Percentiles rank a stretch among this genome's conserved stretches.
Evolutionary conservation across 208 protist genomes (phyloP).

Genomic region (Trypanosoma theileri): DNA sequence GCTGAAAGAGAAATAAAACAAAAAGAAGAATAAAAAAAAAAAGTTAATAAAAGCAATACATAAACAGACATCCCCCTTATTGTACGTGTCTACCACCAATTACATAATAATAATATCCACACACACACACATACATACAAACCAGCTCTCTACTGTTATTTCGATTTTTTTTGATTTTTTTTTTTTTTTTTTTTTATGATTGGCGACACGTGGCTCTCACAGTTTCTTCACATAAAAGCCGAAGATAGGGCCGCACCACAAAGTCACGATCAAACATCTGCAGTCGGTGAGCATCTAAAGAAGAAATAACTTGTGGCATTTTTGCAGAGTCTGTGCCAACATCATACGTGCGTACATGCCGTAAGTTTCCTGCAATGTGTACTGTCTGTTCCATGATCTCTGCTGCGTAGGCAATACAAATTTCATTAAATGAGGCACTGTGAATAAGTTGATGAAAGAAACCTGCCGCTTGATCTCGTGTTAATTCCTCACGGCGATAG

Average conservation of each 20-base stretch:
- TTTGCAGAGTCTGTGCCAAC: slow-evolving; percentile 48
- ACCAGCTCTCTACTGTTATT: too few species aligned
- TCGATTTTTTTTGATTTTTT: slow-evolving; percentile 20
- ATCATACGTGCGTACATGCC: slow-evolving; percentile 54
- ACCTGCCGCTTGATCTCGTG: slow-evolving; percentile 45
- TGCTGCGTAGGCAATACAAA: slow-evolving; percentile 53
- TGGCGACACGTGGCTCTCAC: slow-evolving; percentile 60
- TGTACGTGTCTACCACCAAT: too few species aligned
- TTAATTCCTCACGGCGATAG: slow-evolving; percentile 39
- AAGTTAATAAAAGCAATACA: too few species aligned
- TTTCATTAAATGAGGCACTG: slow-evolving; percentile 64
- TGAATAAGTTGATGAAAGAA: slow-evolving; percentile 68
- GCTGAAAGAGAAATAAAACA: too few species aligned
- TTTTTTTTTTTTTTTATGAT: slow-evolving; percentile 12
- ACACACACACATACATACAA: too few species aligned
- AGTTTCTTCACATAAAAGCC: slow-evolving; percentile 74
- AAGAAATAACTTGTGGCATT: slow-evolving; percentile 53
- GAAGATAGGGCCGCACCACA: slow-evolving; percentile 58
- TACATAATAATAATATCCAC: too few species aligned
- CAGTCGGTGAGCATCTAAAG: slow-evolving; percentile 58
- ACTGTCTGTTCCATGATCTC: slow-evolving; percentile 38
- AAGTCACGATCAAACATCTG: slow-evolving; percentile 58
- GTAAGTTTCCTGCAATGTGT: slow-evolving; percentile 36
- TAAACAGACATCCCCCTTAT: too few species aligned
- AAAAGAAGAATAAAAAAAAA: too few species aligned